Percentiles rank a stretch among this genome's conserved stretches.
Evolutionary conservation across 805 yeast genomes (phyloP).

Genomic region (Candida broadrunensis): DNA sequence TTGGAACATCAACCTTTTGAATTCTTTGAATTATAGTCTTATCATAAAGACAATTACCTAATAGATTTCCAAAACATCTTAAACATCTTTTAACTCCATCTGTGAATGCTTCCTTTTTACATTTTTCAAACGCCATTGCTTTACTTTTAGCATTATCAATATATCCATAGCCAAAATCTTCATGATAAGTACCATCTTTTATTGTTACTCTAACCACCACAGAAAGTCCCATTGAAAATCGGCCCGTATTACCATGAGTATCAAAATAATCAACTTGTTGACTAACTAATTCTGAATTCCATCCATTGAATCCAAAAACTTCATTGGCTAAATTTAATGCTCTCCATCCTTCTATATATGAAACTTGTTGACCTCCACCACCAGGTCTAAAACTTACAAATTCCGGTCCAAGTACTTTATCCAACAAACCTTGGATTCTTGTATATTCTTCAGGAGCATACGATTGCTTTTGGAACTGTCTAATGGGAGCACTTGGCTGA

Average conservation of each 20-base stretch:
- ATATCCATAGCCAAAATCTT: conserved; percentile 73
- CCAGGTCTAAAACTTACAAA: conserved; percentile 74
- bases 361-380: conserved; percentile 65
- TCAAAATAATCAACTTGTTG: conserved; percentile 72
- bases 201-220: conserved; percentile 70
- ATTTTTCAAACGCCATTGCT: conserved; percentile 74
- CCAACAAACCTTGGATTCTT: conserved; percentile 30
- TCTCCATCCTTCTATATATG: conserved; percentile 82
- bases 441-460: conserved; percentile 31
- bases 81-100: conserved; percentile 79
- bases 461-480: conserved; percentile 18
- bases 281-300: conserved; percentile 70
- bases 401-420: conserved; percentile 65
- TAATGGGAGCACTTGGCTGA: neutral
- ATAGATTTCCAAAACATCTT: conserved; percentile 73
- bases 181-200: conserved; percentile 79
- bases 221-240: conserved; percentile 64
- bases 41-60: conserved; percentile 85
- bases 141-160: conserved; percentile 67
- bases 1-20: conserved; percentile 32
- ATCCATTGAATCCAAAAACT: conserved; percentile 80
- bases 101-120: conserved; percentile 82
- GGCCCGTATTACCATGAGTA: conserved; percentile 49
- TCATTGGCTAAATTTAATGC: conserved; percentile 77
- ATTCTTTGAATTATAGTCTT: conserved; percentile 57